A percentile compares a stretch with the other conserved stretches of the same genome.
phyloP scores from a whole-genome alignment of 345 rosid species.

The Hibiscus tridactylites region DNA sequence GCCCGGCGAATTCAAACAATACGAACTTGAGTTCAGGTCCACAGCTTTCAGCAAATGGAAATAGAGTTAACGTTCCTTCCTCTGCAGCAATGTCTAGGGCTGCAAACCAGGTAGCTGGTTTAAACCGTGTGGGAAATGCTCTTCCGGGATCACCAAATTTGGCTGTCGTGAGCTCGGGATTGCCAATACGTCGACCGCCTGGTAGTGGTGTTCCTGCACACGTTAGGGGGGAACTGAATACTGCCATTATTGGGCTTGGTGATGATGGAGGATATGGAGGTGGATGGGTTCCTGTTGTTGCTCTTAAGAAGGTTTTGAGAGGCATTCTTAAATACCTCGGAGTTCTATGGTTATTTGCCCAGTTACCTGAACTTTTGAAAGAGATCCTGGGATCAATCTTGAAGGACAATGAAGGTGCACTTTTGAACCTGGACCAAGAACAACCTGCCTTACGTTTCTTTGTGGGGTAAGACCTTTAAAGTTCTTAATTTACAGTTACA shows the following conservation, averaged over 20 bases:
- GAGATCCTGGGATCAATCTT: constrained; percentile 84
- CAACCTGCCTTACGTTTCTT: constrained; percentile 98
- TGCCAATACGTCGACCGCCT: constrained; percentile 74
- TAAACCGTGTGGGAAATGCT: constrained; percentile 67
- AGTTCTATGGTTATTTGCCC: constrained; percentile 93
- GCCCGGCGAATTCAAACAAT: constrained; percentile 37
- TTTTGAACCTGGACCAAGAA: constrained; percentile 95
- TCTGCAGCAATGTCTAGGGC: constrained; percentile 60
- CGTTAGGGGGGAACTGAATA: constrained; percentile 90
- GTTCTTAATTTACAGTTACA: constrained; percentile 9
- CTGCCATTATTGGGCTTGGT: constrained; percentile 95
- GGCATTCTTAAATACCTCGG: constrained; percentile 97
- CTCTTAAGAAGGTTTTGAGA: constrained; percentile 91
- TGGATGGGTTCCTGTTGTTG: constrained; percentile 99
- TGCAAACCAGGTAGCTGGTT: constrained; percentile 45
- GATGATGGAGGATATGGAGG: constrained; percentile 99
- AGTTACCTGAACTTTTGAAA: constrained; percentile 84
- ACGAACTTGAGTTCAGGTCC: constrained; percentile 38
- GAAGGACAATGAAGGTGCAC: constrained; percentile 33
- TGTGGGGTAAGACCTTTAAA: constrained; percentile 67
- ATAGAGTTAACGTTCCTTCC: constrained; percentile 50
- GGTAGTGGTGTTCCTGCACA: constrained; percentile 80
- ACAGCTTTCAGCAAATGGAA: constrained; percentile 57
- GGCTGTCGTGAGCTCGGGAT: constrained; percentile 47
- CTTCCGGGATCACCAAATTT: constrained; percentile 57